Percentiles rank a stretch among this genome's conserved stretches.
Conservation (phyloP, 2,329 filamentous ascomycete genomes). For the Paraphoma chrysanthemicola region DNA sequence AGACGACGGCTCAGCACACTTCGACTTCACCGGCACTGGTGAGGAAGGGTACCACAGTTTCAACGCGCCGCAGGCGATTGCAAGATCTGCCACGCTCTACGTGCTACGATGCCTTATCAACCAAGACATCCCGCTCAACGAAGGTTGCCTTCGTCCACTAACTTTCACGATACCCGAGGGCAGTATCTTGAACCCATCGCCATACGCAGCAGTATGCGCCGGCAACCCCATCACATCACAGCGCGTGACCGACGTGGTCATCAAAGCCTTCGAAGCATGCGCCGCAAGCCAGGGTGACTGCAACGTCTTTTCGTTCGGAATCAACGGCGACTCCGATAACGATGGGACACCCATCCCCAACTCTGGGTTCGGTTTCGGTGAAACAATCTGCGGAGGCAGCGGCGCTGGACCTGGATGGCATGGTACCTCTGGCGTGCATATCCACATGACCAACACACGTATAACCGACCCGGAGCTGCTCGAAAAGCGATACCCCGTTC, state of each 20-base stretch:
- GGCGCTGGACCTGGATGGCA: slow-evolving; percentile 43
- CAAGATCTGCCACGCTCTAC: slow-evolving; percentile 41
- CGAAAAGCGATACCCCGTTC: slow-evolving; percentile 45
- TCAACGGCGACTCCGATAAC: slow-evolving; percentile 25
- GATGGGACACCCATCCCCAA: slow-evolving; percentile 16
- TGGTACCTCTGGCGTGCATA: slow-evolving; percentile 42
- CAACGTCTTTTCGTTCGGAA: slow-evolving; percentile 41
- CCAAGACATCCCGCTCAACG: slow-evolving; percentile 42
- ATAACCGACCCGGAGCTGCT: slow-evolving; percentile 47
- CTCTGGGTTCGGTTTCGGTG: slow-evolving; percentile 42
- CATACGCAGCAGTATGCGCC: slow-evolving; percentile 33
- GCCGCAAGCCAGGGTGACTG: slow-evolving; percentile 40
- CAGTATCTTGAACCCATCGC: slow-evolving; percentile 36
- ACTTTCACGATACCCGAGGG: slow-evolving; percentile 33
- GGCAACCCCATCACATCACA: slow-evolving; percentile 42
- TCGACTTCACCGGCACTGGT: slow-evolving; percentile 53
- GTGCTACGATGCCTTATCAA: slow-evolving; percentile 38
- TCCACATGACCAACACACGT: slow-evolving; percentile 48
- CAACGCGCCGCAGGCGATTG: slow-evolving; percentile 44
- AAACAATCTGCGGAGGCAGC: slow-evolving; percentile 46
- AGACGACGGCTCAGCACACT: slow-evolving; percentile 38
- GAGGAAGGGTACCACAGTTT: slow-evolving; percentile 41
- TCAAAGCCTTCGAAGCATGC: slow-evolving; percentile 38
- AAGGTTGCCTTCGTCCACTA: slow-evolving; percentile 40
- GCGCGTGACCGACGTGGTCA: slow-evolving; percentile 40